A percentile compares a stretch with the other conserved stretches of the same genome.
phyloP scores from a whole-genome alignment of 345 rosid genomes.

The Balakata baccata region DNA sequence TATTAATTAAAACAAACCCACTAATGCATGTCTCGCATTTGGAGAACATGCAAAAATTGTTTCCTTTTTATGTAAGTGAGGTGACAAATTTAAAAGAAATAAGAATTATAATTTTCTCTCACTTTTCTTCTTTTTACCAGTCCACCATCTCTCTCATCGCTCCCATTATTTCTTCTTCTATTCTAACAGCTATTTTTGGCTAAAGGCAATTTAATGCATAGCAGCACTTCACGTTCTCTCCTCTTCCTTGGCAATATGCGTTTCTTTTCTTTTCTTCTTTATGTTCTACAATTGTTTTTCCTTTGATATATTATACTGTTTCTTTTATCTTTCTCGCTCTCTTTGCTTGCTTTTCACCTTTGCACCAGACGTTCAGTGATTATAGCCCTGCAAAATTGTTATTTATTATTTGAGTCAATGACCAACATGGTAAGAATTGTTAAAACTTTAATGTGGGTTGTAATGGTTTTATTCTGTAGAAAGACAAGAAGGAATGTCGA shows the following conservation, averaged over 20 bases:
- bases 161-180: too few species aligned
- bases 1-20: too few species aligned
- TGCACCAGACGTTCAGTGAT: conserved; percentile 33
- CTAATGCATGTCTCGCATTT: too few species aligned
- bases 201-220: conserved; percentile 23
- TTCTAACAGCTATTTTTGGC: conserved; percentile 25
- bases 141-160: too few species aligned
- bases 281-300: background rate
- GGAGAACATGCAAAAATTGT: too few species aligned
- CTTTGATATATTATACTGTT: background rate
- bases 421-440: conserved; percentile 59
- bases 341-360: conserved; percentile 9
- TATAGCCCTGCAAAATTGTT: too few species aligned
- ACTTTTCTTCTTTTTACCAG: too few species aligned
- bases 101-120: too few species aligned
- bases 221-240: conserved; percentile 16
- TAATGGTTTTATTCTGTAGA: conserved; percentile 39
- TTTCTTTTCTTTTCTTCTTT: background rate
- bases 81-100: too few species aligned
- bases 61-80: too few species aligned
- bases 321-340: background rate
- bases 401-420: too few species aligned
- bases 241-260: conserved; percentile 29
- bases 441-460: conserved; percentile 47
- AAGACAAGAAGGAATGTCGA: conserved; percentile 24